A percentile compares a stretch with the other conserved stretches of the same genome.
phyloP scores from a whole-genome alignment of 129 eudicot species.

The Apium graveolens region DNA sequence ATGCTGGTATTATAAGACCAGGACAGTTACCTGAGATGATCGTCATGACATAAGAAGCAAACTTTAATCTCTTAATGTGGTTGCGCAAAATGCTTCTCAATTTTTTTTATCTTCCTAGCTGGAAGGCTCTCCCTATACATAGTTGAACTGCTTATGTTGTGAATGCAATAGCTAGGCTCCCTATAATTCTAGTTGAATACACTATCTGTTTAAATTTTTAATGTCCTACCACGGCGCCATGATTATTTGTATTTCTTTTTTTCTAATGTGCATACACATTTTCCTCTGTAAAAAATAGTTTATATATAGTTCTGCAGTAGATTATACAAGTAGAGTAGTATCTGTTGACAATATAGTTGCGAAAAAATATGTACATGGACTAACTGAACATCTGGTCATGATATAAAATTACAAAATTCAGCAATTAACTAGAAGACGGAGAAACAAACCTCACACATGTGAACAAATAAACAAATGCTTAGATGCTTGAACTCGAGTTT shows the following conservation, averaged over 20 bases:
- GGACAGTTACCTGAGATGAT: neutral
- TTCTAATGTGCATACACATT: neutral
- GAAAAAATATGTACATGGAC: conserved; percentile 3
- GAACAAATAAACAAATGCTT: neutral
- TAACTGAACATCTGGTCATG: neutral
- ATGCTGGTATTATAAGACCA: neutral
- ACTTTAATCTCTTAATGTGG: neutral
- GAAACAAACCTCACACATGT: neutral
- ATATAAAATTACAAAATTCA: neutral
- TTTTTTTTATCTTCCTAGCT: too few species aligned
- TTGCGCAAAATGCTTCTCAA: neutral
- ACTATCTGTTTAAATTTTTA: too few species aligned
- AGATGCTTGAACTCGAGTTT: neutral
- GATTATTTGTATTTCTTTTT: too few species aligned
- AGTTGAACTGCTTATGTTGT: too few species aligned
- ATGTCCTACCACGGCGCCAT: neutral
- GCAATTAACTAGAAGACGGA: neutral
- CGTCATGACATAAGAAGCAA: neutral
- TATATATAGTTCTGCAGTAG: neutral
- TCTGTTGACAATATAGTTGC: neutral
- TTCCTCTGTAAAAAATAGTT: neutral
- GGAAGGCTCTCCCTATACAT: too few species aligned
- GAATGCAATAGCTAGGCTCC: neutral
- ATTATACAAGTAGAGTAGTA: neutral
- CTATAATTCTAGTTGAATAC: neutral